phyloP scores from a whole-genome alignment of 2,329 filamentous ascomycete species.

The Colletotrichum nymphaeae region DNA sequence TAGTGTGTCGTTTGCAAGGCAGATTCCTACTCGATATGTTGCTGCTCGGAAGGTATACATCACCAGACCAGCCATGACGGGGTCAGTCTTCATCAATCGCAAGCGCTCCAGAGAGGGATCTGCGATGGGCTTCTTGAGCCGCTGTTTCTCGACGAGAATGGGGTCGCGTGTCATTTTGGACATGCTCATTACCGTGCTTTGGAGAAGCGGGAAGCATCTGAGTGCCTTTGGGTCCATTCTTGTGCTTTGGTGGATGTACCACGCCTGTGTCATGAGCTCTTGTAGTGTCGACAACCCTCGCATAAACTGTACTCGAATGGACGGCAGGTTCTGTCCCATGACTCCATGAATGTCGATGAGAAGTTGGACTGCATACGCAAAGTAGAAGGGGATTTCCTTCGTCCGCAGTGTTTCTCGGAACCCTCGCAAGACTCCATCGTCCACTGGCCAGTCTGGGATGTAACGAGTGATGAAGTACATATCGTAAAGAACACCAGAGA shows the following conservation, averaged over 20 bases:
- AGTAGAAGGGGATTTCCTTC: neutral
- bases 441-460: neutral
- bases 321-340: neutral
- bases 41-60: neutral
- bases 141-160: neutral
- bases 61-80: neutral
- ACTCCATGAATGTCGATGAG: neutral
- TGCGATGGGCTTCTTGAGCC: neutral
- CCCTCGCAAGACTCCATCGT: neutral
- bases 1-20: neutral
- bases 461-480: neutral
- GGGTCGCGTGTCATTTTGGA: neutral
- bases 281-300: neutral
- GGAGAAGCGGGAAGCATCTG: neutral
- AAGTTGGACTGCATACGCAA: neutral
- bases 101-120: neutral
- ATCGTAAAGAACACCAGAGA: neutral
- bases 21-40: neutral
- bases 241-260: neutral
- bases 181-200: neutral
- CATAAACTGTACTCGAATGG: neutral
- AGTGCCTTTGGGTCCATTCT: neutral
- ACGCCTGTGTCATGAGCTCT: neutral
- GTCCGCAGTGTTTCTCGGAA: neutral
- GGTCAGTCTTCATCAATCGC: neutral